Base-by-base conservation (phyloP, 345 rosid genomes). In the Pistacia integerrima region DNA sequence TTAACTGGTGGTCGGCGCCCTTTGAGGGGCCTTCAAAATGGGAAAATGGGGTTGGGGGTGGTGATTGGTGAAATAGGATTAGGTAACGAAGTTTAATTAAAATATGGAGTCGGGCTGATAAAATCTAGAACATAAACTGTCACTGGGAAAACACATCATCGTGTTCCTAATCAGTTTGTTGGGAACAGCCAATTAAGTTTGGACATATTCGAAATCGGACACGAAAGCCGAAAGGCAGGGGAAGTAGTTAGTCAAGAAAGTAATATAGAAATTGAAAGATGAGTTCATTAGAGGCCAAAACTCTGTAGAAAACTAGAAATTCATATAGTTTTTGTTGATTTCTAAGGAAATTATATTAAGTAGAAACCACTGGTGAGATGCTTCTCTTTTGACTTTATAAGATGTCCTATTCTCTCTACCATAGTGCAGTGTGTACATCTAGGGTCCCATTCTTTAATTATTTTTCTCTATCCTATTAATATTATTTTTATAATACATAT, bases 381-480 rank as follows among this genome's bases (percentile, higher is more conserved):
- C 70, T 55, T 71, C 76, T 56, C 48, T 77, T 64, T 77, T 71
- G 60, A 41, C 65, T 55, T 52, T 10, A 4, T 35, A 28, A 25
- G 51, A 14, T 64, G 75, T 54, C 75, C 3, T 7, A 74, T 36
- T 65, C 70, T 16, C 52, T 16, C 52, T 16, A 51, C 62, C 51
- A 49, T 35, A n/a, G 25, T 25, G 46, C 52, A 33, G 33, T 33
- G 69, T 63, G 52, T 1, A 63, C 10, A 17, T 17, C 59, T 8
- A 1, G 25, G 25, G 25, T 1, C 25, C 25, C 25, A 25, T 25
- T 25, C 0, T 25, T 25, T 25, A 25, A 25, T 25, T 25, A 25
- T 25, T 22, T 22, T 22, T 22, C 22, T 22, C 22, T 22, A 22
- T 22, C 0, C 22, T 22, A 22, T 22, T 22, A 22, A 22, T 22